These are phyloP conservation scores for Ceratobasidium theobromae DNA, from an alignment of 1,284 basidiomycete species.

Conservation along the genomic window DNA sequence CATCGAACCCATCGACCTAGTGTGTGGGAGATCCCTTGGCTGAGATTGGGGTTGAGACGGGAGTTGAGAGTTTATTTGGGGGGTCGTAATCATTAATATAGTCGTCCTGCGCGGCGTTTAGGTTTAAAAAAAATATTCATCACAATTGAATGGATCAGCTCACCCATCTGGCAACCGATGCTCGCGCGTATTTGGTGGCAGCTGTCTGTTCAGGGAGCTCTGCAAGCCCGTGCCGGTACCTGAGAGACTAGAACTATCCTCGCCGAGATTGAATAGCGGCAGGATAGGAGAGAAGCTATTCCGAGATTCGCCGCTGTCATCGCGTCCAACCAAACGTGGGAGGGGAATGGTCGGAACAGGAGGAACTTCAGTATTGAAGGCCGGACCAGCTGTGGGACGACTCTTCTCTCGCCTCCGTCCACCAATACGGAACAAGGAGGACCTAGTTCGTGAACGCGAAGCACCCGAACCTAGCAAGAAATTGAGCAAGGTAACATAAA, in stretches of 20 bases:
- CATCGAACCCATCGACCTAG: conserved; percentile 13
- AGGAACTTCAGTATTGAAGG: not conserved
- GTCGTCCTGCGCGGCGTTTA: not conserved
- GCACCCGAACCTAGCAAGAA: conserved; percentile 4
- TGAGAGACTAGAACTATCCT: not conserved
- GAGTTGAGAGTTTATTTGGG: not conserved
- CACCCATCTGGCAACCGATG: conserved; percentile 19
- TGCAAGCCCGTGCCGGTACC: not conserved
- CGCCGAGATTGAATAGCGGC: not conserved
- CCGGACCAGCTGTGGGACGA: conserved; percentile 4
- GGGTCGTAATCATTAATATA: conserved; percentile 30
- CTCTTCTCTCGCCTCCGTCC: conserved; percentile 27
- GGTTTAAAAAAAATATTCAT: not conserved
- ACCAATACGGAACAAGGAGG: conserved; percentile 19
- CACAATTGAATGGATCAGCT: not conserved
- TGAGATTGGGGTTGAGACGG: too few species aligned
- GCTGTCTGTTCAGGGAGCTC: not conserved
- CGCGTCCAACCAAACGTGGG: not conserved
- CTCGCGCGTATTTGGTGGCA: conserved; percentile 25
- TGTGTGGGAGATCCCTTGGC: not conserved
- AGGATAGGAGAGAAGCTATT: conserved; percentile 21
- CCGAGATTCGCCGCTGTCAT: not conserved
- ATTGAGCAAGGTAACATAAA: not conserved
- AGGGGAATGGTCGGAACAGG: not conserved
- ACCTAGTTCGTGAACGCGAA: conserved; percentile 16